These are phyloP conservation scores for Phialophora expanda DNA, from an alignment of 2,329 filamentous ascomycete species.

Conservation along the genomic window DNA sequence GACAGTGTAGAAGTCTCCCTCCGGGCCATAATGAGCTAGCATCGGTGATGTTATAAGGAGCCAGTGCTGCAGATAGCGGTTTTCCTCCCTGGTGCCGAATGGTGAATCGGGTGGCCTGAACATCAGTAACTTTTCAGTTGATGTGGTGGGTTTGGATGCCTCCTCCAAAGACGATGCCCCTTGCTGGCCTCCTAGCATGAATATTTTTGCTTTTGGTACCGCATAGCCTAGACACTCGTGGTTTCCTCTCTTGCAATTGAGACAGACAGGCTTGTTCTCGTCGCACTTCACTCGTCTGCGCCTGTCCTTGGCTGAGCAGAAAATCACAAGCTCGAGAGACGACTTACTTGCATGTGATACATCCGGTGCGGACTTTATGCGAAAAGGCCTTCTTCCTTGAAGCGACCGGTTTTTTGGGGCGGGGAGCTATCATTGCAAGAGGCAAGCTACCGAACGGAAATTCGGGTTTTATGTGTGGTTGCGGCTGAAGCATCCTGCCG, in stretches of 20 bases:
- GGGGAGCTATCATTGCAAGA: neutral
- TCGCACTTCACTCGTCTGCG: constrained; percentile 49
- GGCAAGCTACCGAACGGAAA: no score
- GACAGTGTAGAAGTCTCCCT: constrained; percentile 19
- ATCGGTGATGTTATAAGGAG: constrained; percentile 14
- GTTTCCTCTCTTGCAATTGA: constrained; percentile 43
- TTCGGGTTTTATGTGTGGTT: neutral
- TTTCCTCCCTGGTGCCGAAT: constrained; percentile 22
- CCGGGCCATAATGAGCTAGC: constrained; percentile 18
- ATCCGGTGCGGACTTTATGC: constrained; percentile 44
- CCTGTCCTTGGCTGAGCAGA: neutral
- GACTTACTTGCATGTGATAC: constrained; percentile 46
- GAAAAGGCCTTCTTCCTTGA: constrained; percentile 10
- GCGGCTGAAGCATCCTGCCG: neutral
- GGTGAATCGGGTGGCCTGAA: constrained; percentile 2
- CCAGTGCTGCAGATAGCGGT: constrained; percentile 17
- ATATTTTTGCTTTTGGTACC: constrained; percentile 2
- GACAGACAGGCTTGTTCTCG: constrained; percentile 44
- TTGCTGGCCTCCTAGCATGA: neutral
- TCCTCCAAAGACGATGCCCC: neutral
- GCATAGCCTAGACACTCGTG: constrained; percentile 44
- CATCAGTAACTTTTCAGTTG: neutral
- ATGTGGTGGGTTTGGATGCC: neutral
- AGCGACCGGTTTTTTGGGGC: neutral
- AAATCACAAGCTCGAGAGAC: neutral